These are phyloP conservation scores for Myriangium duriaei DNA, from an alignment of 2,329 filamentous ascomycete species.

Conservation along the genomic window DNA sequence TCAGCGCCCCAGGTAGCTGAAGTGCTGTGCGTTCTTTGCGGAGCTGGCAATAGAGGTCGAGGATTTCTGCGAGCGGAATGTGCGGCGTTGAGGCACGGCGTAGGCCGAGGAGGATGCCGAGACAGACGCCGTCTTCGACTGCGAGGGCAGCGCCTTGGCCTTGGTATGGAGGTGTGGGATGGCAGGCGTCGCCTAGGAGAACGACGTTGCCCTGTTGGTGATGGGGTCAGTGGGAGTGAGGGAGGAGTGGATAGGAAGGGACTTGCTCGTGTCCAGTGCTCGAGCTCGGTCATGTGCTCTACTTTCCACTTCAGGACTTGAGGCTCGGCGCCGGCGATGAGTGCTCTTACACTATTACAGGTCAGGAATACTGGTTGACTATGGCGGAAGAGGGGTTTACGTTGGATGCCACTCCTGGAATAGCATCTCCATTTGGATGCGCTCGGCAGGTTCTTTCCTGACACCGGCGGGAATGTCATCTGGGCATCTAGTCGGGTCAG, in stretches of 20 bases:
- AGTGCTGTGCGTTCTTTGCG: conserved; percentile 2
- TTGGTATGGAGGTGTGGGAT: conserved; percentile 55
- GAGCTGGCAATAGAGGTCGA: conserved; percentile 1
- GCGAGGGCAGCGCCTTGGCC: conserved; percentile 57
- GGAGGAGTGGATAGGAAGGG: not conserved
- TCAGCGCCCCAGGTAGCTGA: conserved; percentile 1
- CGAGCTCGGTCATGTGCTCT: conserved; percentile 3
- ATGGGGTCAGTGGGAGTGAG: not conserved
- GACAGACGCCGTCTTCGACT: conserved; percentile 37
- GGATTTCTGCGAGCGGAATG: not conserved
- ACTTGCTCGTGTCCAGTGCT: not conserved
- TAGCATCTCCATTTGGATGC: conserved; percentile 6
- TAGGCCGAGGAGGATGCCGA: conserved; percentile 1
- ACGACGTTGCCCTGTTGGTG: conserved; percentile 34
- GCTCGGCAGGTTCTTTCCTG: conserved; percentile 1
- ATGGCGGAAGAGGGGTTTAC: not conserved
- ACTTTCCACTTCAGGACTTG: conserved; percentile 7
- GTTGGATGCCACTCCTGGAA: conserved; percentile 4
- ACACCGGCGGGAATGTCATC: conserved; percentile 6
- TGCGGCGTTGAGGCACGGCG: not conserved
- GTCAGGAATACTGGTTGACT: not conserved
- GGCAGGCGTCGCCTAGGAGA: conserved; percentile 52
- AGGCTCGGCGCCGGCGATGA: not conserved
- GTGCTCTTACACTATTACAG: not conserved
- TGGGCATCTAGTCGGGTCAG: not conserved